Evolutionary conservation across 768 basidiomycete species (phyloP), one percentile per base, ranked within the genome.

Genomic region (Paxillus ammoniavirescens): DNA sequence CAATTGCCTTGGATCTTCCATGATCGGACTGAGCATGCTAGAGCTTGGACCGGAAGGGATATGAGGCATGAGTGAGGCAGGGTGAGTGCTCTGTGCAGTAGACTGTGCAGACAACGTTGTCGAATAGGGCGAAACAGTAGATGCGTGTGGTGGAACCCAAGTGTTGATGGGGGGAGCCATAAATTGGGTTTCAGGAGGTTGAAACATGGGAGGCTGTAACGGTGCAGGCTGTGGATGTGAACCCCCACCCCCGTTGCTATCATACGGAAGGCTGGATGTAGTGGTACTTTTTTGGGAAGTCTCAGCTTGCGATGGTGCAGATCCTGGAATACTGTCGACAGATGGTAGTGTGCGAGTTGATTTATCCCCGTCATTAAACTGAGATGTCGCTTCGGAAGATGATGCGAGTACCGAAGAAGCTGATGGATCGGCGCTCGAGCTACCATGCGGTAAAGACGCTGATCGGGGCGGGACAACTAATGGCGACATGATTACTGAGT

Each of bases 1-100:
- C 15, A 75, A 59, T 5, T 72, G 65, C n/a, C 67, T 66, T 18
- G 69, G 67, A 55, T 64, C 63, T 63, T 75, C 69, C 17, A 65
- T 57, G 40, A 60, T 66, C 36, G 59, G 66, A 44, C 52, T 65
- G 38, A 62, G 64, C 31, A 57, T 54, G 31, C 45, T 50, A 14
- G 59, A 52, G 43, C 30, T 37, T 17, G 51, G 52, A 30, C 52
- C 47, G 43, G 70, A 65, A 43, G 68, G 61, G 44, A 52, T 49
- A 46, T 57, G 65, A 18, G 50, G 62, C 14, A 33, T 54, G 44
- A 54, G 56, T 54, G 57, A 61, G 52, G 47, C 2, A 14, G 45
- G 59, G 13, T 64, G 62, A 15, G 43, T 14, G 10, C 17, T 40
- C 31, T 40, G 60, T 50, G 50, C 54, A 60, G 53, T 59, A 44